Percentiles rank a stretch among this genome's conserved stretches.
Conservation (phyloP, 257 asterid genomes). For the Marsdenia floribunda region DNA sequence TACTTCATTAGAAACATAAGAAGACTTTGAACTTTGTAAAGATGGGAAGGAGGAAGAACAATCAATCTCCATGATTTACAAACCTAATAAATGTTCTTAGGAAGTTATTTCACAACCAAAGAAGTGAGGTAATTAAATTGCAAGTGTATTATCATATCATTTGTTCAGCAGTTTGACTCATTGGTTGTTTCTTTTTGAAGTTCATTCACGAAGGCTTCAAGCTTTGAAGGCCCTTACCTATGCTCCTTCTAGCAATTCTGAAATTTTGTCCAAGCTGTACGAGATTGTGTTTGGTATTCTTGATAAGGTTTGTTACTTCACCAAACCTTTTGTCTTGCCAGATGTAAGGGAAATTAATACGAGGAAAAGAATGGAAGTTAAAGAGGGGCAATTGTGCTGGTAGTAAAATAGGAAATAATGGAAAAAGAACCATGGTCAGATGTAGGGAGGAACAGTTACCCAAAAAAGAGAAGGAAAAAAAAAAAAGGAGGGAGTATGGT, state of each 20-base stretch:
- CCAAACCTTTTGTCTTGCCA: neutral
- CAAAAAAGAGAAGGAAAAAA: neutral
- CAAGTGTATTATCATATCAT: slow-evolving; percentile 6
- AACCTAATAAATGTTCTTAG: neutral
- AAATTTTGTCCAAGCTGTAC: slow-evolving; percentile 78
- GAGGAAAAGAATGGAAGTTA: no score
- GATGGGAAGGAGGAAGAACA: neutral
- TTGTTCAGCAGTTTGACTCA: slow-evolving; percentile 19
- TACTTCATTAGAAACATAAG: neutral
- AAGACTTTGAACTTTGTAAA: neutral
- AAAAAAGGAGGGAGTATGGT: no score
- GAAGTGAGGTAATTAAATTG: neutral
- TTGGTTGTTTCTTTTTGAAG: slow-evolving; percentile 46
- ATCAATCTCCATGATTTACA: neutral
- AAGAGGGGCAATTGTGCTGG: neutral
- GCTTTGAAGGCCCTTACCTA: slow-evolving; percentile 96
- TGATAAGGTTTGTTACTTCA: slow-evolving; percentile 66
- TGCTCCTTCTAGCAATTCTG: slow-evolving; percentile 90
- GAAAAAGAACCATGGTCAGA: neutral
- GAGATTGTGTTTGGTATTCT: slow-evolving; percentile 89
- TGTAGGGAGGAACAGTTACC: neutral
- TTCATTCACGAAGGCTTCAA: slow-evolving; percentile 96
- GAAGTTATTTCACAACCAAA: neutral
- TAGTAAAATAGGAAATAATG: neutral
- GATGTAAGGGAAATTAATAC: neutral